Percentiles rank a stretch among this genome's conserved stretches.
These are phyloP conservation scores for Sechiopsis laciniata DNA, from an alignment of 306 rosid genomes.

Conservation along the genomic window DNA sequence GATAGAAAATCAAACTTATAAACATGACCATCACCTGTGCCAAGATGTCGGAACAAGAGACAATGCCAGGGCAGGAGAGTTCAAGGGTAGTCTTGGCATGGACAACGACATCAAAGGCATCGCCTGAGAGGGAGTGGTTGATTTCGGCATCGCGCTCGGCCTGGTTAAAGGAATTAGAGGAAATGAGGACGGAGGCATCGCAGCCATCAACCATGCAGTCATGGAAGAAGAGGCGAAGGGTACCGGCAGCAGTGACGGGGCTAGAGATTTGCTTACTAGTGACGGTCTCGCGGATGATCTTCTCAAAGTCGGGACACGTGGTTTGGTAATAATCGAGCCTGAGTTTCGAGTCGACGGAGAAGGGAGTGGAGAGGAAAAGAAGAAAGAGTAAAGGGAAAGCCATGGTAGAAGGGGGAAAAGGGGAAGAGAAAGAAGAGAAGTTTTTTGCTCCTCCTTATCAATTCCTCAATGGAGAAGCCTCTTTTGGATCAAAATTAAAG, in stretches of 20 bases:
- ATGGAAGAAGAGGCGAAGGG: conserved; percentile 22
- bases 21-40: conserved; percentile 6
- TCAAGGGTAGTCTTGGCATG: conserved; percentile 19
- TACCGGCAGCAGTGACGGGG: conserved; percentile 16
- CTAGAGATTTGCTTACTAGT: conserved; percentile 8
- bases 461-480: conserved; percentile 15
- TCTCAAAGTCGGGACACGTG: neutral
- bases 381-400: conserved; percentile 5
- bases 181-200: conserved; percentile 6
- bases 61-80: conserved; percentile 1
- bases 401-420: neutral
- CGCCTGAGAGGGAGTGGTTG: conserved; percentile 20
- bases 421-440: neutral
- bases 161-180: conserved; percentile 1
- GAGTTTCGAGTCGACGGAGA: neutral
- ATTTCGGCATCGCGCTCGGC: conserved; percentile 19
- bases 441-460: conserved; percentile 13
- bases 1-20: too few species aligned
- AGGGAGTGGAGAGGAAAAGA: neutral
- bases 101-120: conserved; percentile 6
- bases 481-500: conserved; percentile 2
- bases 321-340: conserved; percentile 7
- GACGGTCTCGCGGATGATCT: conserved; percentile 19
- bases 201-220: conserved; percentile 22
- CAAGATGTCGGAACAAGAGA: conserved; percentile 16